Evolutionary conservation across 345 rosid species (phyloP), one percentile per base, ranked within the genome.

Genomic region (Salix dunnii): DNA sequence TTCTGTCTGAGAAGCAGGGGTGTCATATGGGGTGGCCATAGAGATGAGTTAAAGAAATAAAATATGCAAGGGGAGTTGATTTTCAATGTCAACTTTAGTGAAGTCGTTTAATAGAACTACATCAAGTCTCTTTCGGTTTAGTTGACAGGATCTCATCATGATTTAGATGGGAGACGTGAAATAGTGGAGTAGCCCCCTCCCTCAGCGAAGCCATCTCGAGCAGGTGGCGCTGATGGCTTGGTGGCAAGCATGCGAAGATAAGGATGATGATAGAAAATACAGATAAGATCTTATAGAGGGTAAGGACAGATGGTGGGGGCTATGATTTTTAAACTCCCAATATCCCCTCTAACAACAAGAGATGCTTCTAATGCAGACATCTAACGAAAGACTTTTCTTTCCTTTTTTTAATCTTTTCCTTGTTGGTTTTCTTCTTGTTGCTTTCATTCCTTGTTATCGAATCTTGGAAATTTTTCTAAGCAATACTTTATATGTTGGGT

Each of bases 371-470:
- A 3, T 0, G 14, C 63, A 10, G 63, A 58, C 63, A 10, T 9
- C 6, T 4, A 58, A 21, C n/a, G 3, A 55, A 8, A 55, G 0
- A 10, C 0, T 10, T 7, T 1, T 21, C 0, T 1, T 1, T n/a
- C n/a, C n/a, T 17, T 6, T 49, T 17, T 49, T 49, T 49, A 5
- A 49, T 49, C n/a, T 49, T 49, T 49, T 49, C 55, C 2, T 16
- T 23, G 20, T 51, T 20, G 23, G 9, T 3, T 9, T 3, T 58
- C 63, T 25, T 12, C 21, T 53, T n/a, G n/a, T n/a, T 4, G 28
- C 4, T 58, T 58, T 23, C 28, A 10, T 9, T 58, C 28, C 12
- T 58, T 55, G 12, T 9, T n/a, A 21, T 21, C 13, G 8, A n/a
- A 25, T 55, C 14, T 8, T 1, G 28, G 62, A n/a, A 3, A 10